These are phyloP conservation scores for Pezicula carpinea DNA, from an alignment of 2,329 filamentous ascomycete species.

Conservation along the genomic window DNA sequence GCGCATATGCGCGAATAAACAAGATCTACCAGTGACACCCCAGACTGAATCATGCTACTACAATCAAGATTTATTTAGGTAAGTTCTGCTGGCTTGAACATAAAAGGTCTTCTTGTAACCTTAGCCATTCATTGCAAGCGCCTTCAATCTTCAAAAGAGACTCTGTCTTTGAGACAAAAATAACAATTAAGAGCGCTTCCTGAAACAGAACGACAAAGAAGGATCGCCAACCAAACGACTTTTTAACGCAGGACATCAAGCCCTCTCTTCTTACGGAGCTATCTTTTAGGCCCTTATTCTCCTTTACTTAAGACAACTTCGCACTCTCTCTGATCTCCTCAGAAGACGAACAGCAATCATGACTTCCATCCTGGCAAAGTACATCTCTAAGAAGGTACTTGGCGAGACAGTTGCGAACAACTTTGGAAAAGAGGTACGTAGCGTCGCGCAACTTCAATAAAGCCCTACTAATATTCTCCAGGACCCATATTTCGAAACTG, in stretches of 20 bases:
- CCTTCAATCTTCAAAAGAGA: background rate
- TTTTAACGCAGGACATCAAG: constrained; percentile 7
- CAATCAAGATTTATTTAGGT: no score
- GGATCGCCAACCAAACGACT: constrained; percentile 16
- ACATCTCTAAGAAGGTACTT: constrained; percentile 52
- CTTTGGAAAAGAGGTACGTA: constrained; percentile 49
- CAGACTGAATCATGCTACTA: no score
- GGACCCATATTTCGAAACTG: constrained; percentile 87
- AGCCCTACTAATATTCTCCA: constrained; percentile 32
- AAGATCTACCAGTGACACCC: no score
- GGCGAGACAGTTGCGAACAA: constrained; percentile 53
- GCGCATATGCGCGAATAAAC: no score
- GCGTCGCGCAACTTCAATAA: constrained; percentile 14
- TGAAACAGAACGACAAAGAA: constrained; percentile 11
- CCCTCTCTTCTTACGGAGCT: background rate
- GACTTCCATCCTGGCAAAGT: constrained; percentile 48
- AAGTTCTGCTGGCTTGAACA: no score
- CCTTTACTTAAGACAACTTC: background rate
- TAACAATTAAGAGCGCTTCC: constrained; percentile 14
- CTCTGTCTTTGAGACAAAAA: constrained; percentile 10
- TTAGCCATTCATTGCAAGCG: no score
- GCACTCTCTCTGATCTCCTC: background rate
- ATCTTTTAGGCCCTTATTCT: constrained; percentile 8
- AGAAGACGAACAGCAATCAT: constrained; percentile 33
- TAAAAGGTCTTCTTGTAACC: no score